Evolutionary conservation across 202 grass and related monocot species (phyloP).

Genomic region (Hordeum pubiflorum): DNA sequence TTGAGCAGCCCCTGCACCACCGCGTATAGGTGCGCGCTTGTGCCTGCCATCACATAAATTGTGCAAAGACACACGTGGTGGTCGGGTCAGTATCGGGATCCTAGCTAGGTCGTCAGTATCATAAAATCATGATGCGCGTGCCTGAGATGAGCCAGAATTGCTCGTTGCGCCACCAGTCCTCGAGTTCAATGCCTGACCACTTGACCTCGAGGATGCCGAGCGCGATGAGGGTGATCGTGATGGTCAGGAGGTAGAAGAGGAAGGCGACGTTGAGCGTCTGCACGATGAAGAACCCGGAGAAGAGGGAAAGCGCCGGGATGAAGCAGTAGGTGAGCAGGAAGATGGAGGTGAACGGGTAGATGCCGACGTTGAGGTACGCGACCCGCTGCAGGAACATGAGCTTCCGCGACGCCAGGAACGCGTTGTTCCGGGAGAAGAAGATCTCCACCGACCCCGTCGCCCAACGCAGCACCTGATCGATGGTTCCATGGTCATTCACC

Average conservation of each 20-base stretch:
- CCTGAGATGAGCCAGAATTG: slow-evolving; percentile 47
- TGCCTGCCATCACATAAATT: slow-evolving; percentile 11
- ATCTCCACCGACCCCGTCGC: slow-evolving; percentile 91
- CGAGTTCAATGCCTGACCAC: slow-evolving; percentile 79
- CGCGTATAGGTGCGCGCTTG: slow-evolving; percentile 76
- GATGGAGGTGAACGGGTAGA: slow-evolving; percentile 97
- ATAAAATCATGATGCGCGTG: not conserved
- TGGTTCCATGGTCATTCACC: not conserved
- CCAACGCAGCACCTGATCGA: slow-evolving; percentile 63
- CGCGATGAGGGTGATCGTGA: slow-evolving; percentile 71
- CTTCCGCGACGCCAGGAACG: slow-evolving; percentile 52
- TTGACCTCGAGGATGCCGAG: slow-evolving; percentile 91
- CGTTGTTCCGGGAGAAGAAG: slow-evolving; percentile 99
- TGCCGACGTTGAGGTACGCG: slow-evolving; percentile 95
- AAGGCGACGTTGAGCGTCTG: slow-evolving; percentile 84
- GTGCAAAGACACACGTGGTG: not conserved
- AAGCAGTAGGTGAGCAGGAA: slow-evolving; percentile 96
- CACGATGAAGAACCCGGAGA: slow-evolving; percentile 90
- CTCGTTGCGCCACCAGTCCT: slow-evolving; percentile 96
- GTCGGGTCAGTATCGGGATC: not conserved
- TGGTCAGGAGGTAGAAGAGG: slow-evolving; percentile 77
- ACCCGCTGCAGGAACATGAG: slow-evolving; percentile 90
- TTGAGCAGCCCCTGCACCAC: slow-evolving; percentile 81
- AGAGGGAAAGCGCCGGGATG: slow-evolving; percentile 94
- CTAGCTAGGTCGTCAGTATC: not conserved